A percentile compares a stretch with the other conserved stretches of the same genome.
Evolutionary conservation across 2,329 filamentous ascomycete species (phyloP).

Genomic region (Alternaria ventricosa): DNA sequence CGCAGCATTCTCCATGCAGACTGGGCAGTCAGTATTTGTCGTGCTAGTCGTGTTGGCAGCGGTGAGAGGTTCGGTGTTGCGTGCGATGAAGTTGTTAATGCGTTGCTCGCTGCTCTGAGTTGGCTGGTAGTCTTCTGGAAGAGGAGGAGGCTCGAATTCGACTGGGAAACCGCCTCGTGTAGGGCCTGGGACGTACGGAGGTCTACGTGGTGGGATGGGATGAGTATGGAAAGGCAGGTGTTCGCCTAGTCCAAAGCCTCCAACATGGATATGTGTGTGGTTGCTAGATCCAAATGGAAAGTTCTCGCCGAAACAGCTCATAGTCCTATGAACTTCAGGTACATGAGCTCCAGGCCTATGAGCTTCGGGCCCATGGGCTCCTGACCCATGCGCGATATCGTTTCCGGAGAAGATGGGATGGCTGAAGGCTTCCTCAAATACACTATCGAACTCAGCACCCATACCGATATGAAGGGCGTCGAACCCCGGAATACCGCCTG

Average conservation of each 20-base stretch:
- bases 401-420: background rate
- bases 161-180: background rate
- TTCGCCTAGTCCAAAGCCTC: background rate
- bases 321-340: background rate
- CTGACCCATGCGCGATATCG: background rate
- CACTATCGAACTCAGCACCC: background rate
- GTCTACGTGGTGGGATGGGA: background rate
- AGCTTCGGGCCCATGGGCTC: background rate
- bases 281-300: background rate
- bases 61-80: background rate
- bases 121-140: background rate
- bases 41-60: background rate
- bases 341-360: background rate
- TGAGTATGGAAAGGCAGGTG: background rate
- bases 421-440: background rate
- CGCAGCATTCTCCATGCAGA: background rate
- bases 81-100: background rate
- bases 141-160: background rate
- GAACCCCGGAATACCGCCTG: background rate
- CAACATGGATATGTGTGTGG: background rate
- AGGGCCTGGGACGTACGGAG: background rate
- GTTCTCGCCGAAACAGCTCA: background rate
- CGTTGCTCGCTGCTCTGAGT: background rate
- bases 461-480: background rate
- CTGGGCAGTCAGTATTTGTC: background rate